phyloP scores from a whole-genome alignment of 306 rosid species.

The Astragalus membranaceus region DNA sequence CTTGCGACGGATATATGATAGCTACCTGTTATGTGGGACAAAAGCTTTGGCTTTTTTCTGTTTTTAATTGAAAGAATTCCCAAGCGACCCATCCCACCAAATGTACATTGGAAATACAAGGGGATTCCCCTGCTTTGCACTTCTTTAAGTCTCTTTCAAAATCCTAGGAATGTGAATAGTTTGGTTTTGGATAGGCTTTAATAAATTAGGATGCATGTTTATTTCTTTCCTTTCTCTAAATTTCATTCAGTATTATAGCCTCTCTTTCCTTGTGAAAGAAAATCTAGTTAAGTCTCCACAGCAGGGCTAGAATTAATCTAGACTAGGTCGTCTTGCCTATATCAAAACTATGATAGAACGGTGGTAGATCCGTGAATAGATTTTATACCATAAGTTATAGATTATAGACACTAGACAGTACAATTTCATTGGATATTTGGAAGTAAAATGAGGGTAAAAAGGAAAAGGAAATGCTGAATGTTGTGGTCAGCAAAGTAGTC shows the following conservation, averaged over 20 bases:
- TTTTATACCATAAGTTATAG: slow-evolving; percentile 8
- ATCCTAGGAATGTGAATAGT: slow-evolving; percentile 24
- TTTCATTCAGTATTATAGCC: slow-evolving; percentile 10
- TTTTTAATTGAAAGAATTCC: slow-evolving; percentile 14
- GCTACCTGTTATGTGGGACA: slow-evolving; percentile 8
- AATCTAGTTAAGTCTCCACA: slow-evolving; percentile 16
- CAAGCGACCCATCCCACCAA: not conserved
- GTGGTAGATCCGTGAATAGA: slow-evolving; percentile 1
- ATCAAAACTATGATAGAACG: slow-evolving; percentile 14
- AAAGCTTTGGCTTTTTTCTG: slow-evolving; percentile 22
- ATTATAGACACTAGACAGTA: not conserved
- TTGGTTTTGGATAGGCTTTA: slow-evolving; percentile 13
- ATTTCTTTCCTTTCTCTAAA: not conserved
- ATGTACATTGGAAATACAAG: not conserved
- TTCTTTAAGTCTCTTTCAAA: slow-evolving; percentile 4
- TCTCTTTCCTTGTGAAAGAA: slow-evolving; percentile 7
- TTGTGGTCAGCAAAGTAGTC: slow-evolving; percentile 34
- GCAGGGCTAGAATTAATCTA: slow-evolving; percentile 18
- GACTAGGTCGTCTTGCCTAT: slow-evolving; percentile 11
- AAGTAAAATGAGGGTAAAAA: slow-evolving; percentile 17
- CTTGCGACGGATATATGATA: slow-evolving; percentile 17
- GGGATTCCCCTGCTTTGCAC: slow-evolving; percentile 6
- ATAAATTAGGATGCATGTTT: not conserved
- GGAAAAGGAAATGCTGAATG: slow-evolving; percentile 26
- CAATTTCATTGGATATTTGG: slow-evolving; percentile 8